Evolutionary conservation across 306 rosid species (phyloP).

Genomic region (Cucurbita moschata): DNA sequence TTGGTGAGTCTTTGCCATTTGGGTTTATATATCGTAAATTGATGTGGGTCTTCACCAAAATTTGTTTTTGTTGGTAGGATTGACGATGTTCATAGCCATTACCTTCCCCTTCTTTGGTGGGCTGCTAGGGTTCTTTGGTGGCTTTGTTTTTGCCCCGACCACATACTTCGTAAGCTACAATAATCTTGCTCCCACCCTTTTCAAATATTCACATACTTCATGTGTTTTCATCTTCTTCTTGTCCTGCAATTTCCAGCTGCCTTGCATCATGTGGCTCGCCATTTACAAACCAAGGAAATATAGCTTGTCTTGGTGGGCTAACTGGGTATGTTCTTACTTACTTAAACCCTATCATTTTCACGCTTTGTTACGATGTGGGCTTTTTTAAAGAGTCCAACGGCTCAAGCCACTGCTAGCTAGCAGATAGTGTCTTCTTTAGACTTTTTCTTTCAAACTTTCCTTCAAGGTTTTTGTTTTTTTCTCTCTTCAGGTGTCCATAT

Average conservation of each 20-base stretch:
- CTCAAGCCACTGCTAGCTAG: too few relatives aligned
- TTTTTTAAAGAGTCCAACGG: too few relatives aligned
- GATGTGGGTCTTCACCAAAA: too few relatives aligned
- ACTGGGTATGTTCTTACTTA: slow-evolving; percentile 35
- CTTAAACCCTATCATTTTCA: too few relatives aligned
- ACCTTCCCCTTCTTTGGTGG: slow-evolving; percentile 74
- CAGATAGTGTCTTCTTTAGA: too few relatives aligned
- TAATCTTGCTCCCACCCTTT: too few relatives aligned
- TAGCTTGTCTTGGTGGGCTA: slow-evolving; percentile 44
- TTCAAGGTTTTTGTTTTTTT: too few relatives aligned
- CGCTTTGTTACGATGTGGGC: too few relatives aligned
- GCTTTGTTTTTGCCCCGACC: slow-evolving; percentile 86
- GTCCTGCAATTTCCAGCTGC: slow-evolving; percentile 33
- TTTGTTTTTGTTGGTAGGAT: slow-evolving; percentile 12
- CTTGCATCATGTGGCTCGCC: slow-evolving; percentile 69
- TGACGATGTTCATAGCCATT: slow-evolving; percentile 63
- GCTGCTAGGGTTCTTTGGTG: slow-evolving; percentile 65
- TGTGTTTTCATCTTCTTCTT: too few relatives aligned
- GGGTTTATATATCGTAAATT: too few relatives aligned
- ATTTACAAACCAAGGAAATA: slow-evolving; percentile 46
- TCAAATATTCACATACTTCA: too few relatives aligned
- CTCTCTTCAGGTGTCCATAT: slow-evolving; percentile 42
- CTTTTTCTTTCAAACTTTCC: too few relatives aligned
- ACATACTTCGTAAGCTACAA: slow-evolving; percentile 53
- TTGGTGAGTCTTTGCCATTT: slow-evolving; percentile 31